phyloP scores from a whole-genome alignment of 2,329 filamentous ascomycete genomes.

The Trichoderma endophyticum region DNA sequence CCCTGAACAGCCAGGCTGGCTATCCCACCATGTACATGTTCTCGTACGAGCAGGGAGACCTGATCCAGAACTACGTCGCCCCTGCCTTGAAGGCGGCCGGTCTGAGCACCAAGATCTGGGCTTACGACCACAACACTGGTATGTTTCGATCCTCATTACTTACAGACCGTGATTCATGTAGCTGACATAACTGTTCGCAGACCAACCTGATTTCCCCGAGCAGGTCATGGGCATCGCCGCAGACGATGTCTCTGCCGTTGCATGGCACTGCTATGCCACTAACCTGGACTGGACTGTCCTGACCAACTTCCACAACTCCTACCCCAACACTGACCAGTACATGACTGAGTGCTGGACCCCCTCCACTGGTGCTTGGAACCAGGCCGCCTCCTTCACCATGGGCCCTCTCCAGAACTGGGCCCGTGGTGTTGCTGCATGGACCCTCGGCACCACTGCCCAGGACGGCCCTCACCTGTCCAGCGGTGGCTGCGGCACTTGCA shows the following conservation, averaged over 20 bases:
- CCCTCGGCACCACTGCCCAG: constrained; percentile 40
- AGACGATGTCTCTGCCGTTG: constrained; percentile 32
- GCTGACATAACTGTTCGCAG: constrained; percentile 18
- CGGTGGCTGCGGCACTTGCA: constrained; percentile 38
- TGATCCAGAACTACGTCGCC: constrained; percentile 20
- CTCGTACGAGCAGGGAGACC: constrained; percentile 17
- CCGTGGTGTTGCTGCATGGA: constrained; percentile 42
- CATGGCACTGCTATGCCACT: constrained; percentile 41
- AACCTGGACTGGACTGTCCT: constrained; percentile 36
- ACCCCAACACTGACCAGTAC: constrained; percentile 40
- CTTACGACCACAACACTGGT: constrained; percentile 33
- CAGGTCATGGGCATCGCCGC: constrained; percentile 36
- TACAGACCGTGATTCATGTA: not conserved
- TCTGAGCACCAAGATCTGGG: constrained; percentile 18
- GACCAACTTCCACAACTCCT: constrained; percentile 36
- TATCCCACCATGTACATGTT: constrained; percentile 21
- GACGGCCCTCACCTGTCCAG: constrained; percentile 41
- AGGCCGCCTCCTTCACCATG: constrained; percentile 43
- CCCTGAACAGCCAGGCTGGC: constrained; percentile 20
- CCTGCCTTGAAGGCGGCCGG: constrained; percentile 18
- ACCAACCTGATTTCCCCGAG: constrained; percentile 34
- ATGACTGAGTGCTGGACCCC: constrained; percentile 48
- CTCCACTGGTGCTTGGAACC: constrained; percentile 34
- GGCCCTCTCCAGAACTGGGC: constrained; percentile 49
- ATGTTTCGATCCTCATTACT: not conserved